These are phyloP conservation scores for Fraxinus angustifolia DNA, from an alignment of 305 asterid species.

Conservation along the genomic window DNA sequence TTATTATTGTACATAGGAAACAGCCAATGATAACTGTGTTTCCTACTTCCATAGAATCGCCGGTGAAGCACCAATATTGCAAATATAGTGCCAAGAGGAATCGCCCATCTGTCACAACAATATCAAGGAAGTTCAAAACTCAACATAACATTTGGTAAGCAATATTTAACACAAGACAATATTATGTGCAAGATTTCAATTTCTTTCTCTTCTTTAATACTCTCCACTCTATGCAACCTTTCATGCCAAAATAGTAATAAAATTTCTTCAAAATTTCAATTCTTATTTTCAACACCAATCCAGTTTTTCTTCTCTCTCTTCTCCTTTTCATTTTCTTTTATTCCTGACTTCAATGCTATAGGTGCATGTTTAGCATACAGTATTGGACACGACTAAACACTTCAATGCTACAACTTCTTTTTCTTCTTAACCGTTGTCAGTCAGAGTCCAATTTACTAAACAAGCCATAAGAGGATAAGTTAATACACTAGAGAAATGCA, in stretches of 20 bases:
- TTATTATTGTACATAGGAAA: slow-evolving; percentile 63
- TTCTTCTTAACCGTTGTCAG: too few relatives aligned
- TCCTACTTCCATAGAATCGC: slow-evolving; percentile 79
- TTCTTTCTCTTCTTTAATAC: background rate
- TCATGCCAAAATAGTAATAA: background rate
- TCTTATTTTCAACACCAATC: background rate
- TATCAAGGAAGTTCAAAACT: background rate
- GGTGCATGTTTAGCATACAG: background rate
- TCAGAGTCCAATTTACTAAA: background rate
- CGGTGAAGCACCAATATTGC: slow-evolving; percentile 55
- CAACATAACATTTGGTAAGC: background rate
- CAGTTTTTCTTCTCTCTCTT: background rate
- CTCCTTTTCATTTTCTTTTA: background rate
- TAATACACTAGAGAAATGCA: background rate
- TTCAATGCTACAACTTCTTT: background rate
- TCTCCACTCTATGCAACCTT: background rate
- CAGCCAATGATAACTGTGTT: slow-evolving; percentile 53
- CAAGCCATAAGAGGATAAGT: background rate
- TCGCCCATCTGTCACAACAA: slow-evolving; percentile 77
- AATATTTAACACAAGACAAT: background rate
- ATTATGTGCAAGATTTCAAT: background rate
- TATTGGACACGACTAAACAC: background rate
- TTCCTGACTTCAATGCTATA: background rate
- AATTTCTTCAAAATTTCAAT: background rate
- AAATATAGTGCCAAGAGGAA: slow-evolving; percentile 53